A percentile compares a stretch with the other conserved stretches of the same genome.
Evolutionary conservation across 352 stramenopile genomes (phyloP).

Genomic region (Globisporangium takayamanum): DNA sequence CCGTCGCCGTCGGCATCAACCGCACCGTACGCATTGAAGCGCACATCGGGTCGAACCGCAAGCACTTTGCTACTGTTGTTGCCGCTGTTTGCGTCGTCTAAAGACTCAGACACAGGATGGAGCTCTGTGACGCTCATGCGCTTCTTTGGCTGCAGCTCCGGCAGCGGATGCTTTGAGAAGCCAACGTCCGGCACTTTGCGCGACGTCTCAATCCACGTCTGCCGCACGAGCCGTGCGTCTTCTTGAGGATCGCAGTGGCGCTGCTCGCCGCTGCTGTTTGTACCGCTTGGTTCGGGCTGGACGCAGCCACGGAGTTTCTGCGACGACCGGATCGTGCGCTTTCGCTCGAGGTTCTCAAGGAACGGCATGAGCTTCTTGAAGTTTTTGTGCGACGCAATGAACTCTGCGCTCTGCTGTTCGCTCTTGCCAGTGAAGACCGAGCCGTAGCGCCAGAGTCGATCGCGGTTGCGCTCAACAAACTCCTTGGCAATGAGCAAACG

Average conservation of each 20-base stretch:
- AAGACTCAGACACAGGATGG: background rate
- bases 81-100: background rate
- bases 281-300: background rate
- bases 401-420: slow-evolving; percentile 47
- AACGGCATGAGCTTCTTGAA: slow-evolving; percentile 61
- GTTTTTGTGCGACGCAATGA: slow-evolving; percentile 58
- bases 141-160: slow-evolving; percentile 41
- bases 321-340: slow-evolving; percentile 52
- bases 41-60: slow-evolving; percentile 8
- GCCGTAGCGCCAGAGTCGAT: slow-evolving; percentile 56
- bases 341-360: slow-evolving; percentile 51
- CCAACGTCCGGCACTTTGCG: slow-evolving; percentile 38
- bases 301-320: slow-evolving; percentile 36
- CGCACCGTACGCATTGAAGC: slow-evolving; percentile 43
- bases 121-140: slow-evolving; percentile 16
- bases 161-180: slow-evolving; percentile 38
- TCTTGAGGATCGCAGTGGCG: slow-evolving; percentile 1
- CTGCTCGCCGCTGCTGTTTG: background rate
- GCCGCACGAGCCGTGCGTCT: slow-evolving; percentile 11
- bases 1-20: slow-evolving; percentile 60
- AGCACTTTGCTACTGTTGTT: too few species aligned
- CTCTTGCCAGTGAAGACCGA: slow-evolving; percentile 58
- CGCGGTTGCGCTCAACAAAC: slow-evolving; percentile 64
- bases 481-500: slow-evolving; percentile 57
- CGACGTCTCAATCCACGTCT: slow-evolving; percentile 61